Evolutionary conservation across 129 eudicot genomes (phyloP).

Genomic region (Chrysanthemum makinoi): DNA sequence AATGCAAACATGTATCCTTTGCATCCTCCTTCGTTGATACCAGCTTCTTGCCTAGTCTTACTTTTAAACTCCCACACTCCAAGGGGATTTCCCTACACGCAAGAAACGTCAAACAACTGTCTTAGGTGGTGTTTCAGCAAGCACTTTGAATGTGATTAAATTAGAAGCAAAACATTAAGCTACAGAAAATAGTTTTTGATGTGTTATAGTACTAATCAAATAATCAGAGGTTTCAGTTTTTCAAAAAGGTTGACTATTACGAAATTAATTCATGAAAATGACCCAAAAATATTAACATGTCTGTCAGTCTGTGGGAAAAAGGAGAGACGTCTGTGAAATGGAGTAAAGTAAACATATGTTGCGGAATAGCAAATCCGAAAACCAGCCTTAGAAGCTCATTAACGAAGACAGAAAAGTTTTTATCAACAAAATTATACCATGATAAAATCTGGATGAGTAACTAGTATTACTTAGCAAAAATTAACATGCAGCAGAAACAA

Average conservation of each 20-base stretch:
- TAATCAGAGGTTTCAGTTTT: background rate
- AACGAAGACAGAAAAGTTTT: background rate
- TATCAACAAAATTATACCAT: background rate
- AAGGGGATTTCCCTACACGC: slow-evolving; percentile 38
- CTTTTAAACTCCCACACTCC: slow-evolving; percentile 77
- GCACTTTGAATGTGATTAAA: too few relatives aligned
- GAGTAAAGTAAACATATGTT: background rate
- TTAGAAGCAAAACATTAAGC: background rate
- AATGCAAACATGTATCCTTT: slow-evolving; percentile 67
- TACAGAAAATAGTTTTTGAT: background rate
- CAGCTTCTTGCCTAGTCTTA: slow-evolving; percentile 53
- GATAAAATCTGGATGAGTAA: background rate
- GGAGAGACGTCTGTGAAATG: background rate
- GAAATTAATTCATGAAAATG: too few relatives aligned
- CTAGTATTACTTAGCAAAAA: slow-evolving; percentile 9
- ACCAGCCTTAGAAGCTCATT: background rate
- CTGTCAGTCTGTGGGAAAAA: too few relatives aligned
- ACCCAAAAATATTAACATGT: too few relatives aligned
- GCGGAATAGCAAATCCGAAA: slow-evolving; percentile 12
- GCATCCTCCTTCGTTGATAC: slow-evolving; percentile 61
- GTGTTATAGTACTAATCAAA: background rate
- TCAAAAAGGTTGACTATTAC: too few relatives aligned
- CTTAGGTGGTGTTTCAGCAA: too few relatives aligned
- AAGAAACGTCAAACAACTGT: too few relatives aligned
- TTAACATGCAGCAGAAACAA: slow-evolving; percentile 9